Evolutionary conservation across 2,329 filamentous ascomycete genomes (phyloP).

Genomic region (Drechslerella stenobrocha): DNA sequence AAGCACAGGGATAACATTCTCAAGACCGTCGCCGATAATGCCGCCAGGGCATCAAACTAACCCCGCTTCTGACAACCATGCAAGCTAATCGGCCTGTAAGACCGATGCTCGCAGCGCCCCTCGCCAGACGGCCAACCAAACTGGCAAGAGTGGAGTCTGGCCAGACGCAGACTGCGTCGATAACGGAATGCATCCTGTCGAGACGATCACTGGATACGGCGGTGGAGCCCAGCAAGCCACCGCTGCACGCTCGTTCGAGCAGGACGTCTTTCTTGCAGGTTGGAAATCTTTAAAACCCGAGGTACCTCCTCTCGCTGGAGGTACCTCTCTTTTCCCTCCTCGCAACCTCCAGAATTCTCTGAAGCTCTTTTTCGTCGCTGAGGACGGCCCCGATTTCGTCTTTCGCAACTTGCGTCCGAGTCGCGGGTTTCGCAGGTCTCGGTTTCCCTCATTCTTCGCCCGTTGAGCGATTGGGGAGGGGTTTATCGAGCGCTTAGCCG

Average conservation of each 20-base stretch:
- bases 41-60: not conserved
- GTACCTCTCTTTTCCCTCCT: constrained; percentile 5
- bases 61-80: constrained; percentile 7
- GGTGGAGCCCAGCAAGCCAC: constrained; percentile 19
- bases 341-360: constrained; percentile 9
- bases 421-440: not conserved
- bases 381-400: not conserved
- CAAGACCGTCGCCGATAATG: not conserved
- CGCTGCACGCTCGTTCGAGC: not conserved
- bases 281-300: constrained; percentile 33
- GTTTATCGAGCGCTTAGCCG: constrained; percentile 8
- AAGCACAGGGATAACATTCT: constrained; percentile 33
- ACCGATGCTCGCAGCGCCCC: constrained; percentile 10
- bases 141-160: constrained; percentile 21
- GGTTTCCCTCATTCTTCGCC: not conserved
- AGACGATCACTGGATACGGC: constrained; percentile 17
- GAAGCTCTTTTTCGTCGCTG: constrained; percentile 7
- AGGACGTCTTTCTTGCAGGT: not conserved
- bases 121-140: constrained; percentile 24
- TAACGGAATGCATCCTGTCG: constrained; percentile 47
- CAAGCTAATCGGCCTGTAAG: constrained; percentile 10
- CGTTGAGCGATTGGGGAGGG: constrained; percentile 13
- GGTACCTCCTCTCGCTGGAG: constrained; percentile 26
- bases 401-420: constrained; percentile 6
- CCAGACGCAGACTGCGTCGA: constrained; percentile 32